Evolutionary conservation across 352 stramenopile species (phyloP).

Genomic region (Hyaloperonospora brassicae): DNA sequence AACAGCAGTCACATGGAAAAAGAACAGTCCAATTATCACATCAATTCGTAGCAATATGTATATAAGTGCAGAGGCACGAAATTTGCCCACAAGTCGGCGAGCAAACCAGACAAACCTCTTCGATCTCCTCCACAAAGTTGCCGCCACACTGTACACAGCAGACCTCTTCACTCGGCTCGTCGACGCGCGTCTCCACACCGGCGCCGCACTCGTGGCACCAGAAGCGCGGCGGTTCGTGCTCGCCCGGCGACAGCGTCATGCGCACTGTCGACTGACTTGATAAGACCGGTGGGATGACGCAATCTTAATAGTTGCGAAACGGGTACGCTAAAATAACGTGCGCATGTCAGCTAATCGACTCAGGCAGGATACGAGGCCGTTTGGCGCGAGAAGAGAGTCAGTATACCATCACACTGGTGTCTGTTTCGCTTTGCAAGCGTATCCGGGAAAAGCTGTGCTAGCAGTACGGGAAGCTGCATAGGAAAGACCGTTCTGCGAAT

Average conservation of each 20-base stretch:
- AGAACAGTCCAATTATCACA: neutral
- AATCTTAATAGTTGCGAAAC: conserved; percentile 22
- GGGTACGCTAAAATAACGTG: too few species aligned
- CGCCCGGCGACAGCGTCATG: conserved; percentile 16
- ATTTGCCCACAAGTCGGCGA: too few species aligned
- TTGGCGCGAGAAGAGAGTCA: too few species aligned
- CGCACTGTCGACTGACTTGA: conserved; percentile 21
- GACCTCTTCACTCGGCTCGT: conserved; percentile 54
- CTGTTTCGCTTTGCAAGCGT: too few species aligned
- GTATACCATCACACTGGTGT: too few species aligned
- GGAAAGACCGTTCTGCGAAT: too few species aligned
- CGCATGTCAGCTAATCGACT: too few species aligned
- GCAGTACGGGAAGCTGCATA: too few species aligned
- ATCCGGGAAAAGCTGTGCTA: too few species aligned
- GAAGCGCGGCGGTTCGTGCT: conserved; percentile 34
- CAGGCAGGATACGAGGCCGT: too few species aligned
- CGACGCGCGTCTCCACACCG: conserved; percentile 47
- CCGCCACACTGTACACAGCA: conserved; percentile 60
- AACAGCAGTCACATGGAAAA: neutral
- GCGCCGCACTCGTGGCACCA: conserved; percentile 78
- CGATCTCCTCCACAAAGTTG: conserved; percentile 84
- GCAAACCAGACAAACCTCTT: conserved; percentile 31
- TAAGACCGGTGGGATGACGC: conserved; percentile 15
- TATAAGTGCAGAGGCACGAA: too few species aligned
- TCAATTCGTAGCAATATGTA: too few species aligned